Base-by-base conservation (phyloP, 2,329 filamentous ascomycete genomes). In the Fusarium proliferatum region DNA sequence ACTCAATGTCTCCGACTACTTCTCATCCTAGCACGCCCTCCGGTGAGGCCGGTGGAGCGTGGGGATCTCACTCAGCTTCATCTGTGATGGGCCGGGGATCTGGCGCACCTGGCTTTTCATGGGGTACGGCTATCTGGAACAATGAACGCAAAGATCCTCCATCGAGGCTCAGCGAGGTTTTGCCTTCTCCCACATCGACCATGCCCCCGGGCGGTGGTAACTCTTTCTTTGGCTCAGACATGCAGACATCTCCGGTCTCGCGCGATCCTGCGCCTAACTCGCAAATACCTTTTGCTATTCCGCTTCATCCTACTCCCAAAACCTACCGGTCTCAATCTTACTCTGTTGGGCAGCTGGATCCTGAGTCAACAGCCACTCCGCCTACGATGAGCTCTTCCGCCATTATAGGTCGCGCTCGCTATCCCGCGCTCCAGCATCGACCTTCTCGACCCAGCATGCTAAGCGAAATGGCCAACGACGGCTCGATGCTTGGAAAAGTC, bases 241-340 rank as follows among this genome's bases (percentile, higher is more conserved):
- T 84, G 19, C 88, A 89, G 75, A 85, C 86, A 0, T 87, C 88
- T 41, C 85, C 85, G 52, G 85, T 82, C 63, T 86, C 85, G 52
- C 86, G 86, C 79, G 88, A 88, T 75, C 87, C 81, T 76, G 87
- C 81, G 39, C 85, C 85, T 46, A 91, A 88, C 70, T 82, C 87
- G 75, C 90, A 96, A 71, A 93, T 97, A 61, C 94, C 94, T 2
- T 97, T 97, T 78, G 89, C 93, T 11, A 97, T 97, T 74, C 95
- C 95, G 8, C 86, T 97, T 26, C 94, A 97, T 72, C 95, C 96
- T 2, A 96, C 94, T 1, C 94, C 94, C 4, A 98, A 98, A 82
- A 95, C 94, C 2, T 96, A 97, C 77, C 92, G 96, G 48, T 99
- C 96, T 10, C 94, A 98, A 82, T 98, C 96, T 9, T 98, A 98